phyloP scores from a whole-genome alignment of 768 basidiomycete species.

The Collybia sp. region DNA sequence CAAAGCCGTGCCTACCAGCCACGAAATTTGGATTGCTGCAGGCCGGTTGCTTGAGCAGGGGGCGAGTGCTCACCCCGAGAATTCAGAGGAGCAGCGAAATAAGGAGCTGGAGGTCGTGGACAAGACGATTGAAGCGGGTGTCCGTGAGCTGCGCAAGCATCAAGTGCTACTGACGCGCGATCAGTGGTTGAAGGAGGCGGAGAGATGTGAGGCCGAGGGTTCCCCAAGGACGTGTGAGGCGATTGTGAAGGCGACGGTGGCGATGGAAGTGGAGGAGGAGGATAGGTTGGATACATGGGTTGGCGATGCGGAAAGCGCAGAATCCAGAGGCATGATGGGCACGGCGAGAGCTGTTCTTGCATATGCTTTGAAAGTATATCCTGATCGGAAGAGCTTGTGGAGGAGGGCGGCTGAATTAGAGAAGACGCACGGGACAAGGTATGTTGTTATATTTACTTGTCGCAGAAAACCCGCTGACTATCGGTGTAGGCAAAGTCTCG shows the following conservation, averaged over 20 bases:
- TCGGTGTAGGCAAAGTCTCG: conserved; percentile 60
- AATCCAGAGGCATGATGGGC: conserved; percentile 67
- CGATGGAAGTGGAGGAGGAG: conserved; percentile 94
- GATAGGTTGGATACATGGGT: conserved; percentile 89
- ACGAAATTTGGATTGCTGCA: conserved; percentile 99
- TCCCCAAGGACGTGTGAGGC: conserved; percentile 87
- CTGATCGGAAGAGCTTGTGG: conserved; percentile 85
- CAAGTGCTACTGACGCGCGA: conserved; percentile 86
- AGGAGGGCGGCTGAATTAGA: conserved; percentile 89
- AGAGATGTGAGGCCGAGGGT: conserved; percentile 84
- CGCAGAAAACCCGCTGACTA: neutral
- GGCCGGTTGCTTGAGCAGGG: conserved; percentile 90
- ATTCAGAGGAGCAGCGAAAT: conserved; percentile 45
- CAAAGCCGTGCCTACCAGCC: conserved; percentile 89
- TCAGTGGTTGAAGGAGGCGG: conserved; percentile 96
- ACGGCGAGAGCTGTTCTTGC: conserved; percentile 87
- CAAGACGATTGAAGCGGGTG: conserved; percentile 83
- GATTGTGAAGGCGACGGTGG: conserved; percentile 90
- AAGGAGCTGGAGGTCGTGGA: conserved; percentile 77
- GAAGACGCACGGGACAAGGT: conserved; percentile 84
- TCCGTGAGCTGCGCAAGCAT: conserved; percentile 71
- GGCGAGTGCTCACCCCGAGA: conserved; percentile 34
- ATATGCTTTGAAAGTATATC: conserved; percentile 88
- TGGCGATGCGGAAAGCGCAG: conserved; percentile 84
- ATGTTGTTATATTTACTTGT: conserved; percentile 5